Evolutionary conservation across 1,284 basidiomycete genomes (phyloP).

Genomic region (Puccinia polysora): DNA sequence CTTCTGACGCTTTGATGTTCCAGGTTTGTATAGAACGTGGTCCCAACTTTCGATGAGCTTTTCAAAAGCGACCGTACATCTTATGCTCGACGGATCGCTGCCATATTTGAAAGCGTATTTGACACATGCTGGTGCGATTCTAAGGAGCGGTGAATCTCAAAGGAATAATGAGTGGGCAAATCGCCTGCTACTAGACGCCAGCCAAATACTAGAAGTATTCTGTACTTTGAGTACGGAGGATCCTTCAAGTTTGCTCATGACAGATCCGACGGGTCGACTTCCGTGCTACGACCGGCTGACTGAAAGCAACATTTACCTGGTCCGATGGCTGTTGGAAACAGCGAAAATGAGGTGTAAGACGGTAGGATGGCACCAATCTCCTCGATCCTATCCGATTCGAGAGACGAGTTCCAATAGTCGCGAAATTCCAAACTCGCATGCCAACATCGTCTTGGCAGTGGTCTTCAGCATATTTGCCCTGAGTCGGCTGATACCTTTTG

Average conservation of each 20-base stretch:
- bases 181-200: not conserved
- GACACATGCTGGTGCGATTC: not conserved
- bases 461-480: slow-evolving; percentile 3
- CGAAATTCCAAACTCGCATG: not conserved
- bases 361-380: not conserved
- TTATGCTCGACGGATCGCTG: not conserved
- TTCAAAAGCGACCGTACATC: not conserved
- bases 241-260: no score
- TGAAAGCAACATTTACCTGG: not conserved
- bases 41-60: not conserved
- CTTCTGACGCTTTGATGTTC: not conserved
- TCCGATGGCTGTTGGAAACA: not conserved
- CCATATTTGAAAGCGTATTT: not conserved
- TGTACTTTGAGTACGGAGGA: slow-evolving; percentile 1
- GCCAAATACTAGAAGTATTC: not conserved
- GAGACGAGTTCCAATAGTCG: not conserved
- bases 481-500: not conserved
- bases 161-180: not conserved
- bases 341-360: not conserved
- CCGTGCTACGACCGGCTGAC: not conserved
- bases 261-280: not conserved
- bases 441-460: not conserved
- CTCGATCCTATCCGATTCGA: not conserved
- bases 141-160: not conserved
- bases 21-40: not conserved